Evolutionary conservation across 176 grass and related monocot genomes (phyloP), one percentile per base, ranked within the genome.

Genomic region (sorghum (Sorghum bicolor)): DNA sequence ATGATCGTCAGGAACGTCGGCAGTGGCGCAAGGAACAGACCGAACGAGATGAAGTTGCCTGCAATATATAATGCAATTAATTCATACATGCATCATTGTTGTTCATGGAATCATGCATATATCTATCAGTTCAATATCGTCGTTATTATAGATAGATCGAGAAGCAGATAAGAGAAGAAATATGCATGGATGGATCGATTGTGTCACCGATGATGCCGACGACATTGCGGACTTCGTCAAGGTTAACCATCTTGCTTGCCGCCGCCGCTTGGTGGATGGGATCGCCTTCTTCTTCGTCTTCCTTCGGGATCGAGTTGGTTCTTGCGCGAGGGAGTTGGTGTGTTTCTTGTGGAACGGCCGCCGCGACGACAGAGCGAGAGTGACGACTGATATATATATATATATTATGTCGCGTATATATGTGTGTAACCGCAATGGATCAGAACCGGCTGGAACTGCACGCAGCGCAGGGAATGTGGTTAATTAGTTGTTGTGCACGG

Each of bases 1-100:
- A 53, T 15, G 75, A 94, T 90, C 30, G 91, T 97, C 17, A 89
- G 89, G 79, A 94, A 92, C 36, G 91, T 97, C 28, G 91, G 94
- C 58, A 85, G 5, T 0, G 94, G 94, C 2, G 94, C 88, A 20
- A 97, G 79, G 75, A 97, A 97, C 61, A 97, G 85, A 13, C 91
- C 87, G 57, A 94, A 92, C 13, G 91, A 94, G 64, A 94, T 92
- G 20, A 94, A 37, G 82, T 97, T 97, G 66, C 94, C 48, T 50
- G 47, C 47, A 19, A n/a, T n/a, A n/a, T n/a, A n/a, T n/a, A n/a
- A 19, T 53, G 5, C 5, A 10, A 0, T n/a, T n/a, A 17, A 50
- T 50, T 16, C 14, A 13, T 48, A 3, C 15, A 48, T n/a, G n/a
- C n/a, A n/a, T n/a, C n/a, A n/a, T 44, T 2, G 1, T 12, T 43